Evolutionary conservation across 176 grass and related monocot genomes (phyloP).

Genomic region (bread wheat (Triticum aestivum)): IWGSC_CS_RefSeq_v2.1 NC_057796.1:272236329-272236828

Average conservation of each 20-base stretch:
- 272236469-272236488: background rate
- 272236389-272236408: background rate
- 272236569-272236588: background rate
- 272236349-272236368: background rate
- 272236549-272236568: background rate
- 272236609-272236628: background rate
- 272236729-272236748: background rate
- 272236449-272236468: background rate
- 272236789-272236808: no score
- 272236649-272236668: background rate
- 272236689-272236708: background rate
- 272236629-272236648: background rate
- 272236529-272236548: background rate
- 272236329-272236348: background rate
- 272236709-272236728: slow-evolving; percentile 1
- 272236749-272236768: no score
- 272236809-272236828: no score
- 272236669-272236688: background rate
- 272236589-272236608: background rate
- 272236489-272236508: background rate
- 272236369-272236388: background rate
- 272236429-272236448: background rate
- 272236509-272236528: background rate
- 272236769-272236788: no score
- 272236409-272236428: background rate